Conservation (phyloP, 2,329 filamentous ascomycete genomes). For the Arthrobotrys sinensis region DNA sequence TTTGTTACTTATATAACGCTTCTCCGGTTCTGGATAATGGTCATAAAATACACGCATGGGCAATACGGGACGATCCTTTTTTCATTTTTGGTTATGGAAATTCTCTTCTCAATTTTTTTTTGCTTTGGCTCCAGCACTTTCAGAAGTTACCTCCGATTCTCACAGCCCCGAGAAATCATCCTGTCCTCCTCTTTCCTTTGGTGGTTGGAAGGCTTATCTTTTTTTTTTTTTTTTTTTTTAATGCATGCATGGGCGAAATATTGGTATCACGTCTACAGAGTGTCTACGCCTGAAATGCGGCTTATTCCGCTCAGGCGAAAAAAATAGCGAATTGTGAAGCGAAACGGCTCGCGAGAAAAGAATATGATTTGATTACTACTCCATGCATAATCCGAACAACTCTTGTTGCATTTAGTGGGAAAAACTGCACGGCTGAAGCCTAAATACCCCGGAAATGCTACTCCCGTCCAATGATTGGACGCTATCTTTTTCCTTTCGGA, state of each 20-base stretch:
- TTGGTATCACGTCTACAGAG: background rate
- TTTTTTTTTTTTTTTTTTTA: background rate
- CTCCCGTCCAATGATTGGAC: background rate
- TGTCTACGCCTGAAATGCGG: slow-evolving; percentile 13
- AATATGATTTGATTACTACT: background rate
- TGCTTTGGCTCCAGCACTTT: background rate
- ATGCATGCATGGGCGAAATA: background rate
- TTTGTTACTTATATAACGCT: slow-evolving; percentile 14
- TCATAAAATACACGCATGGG: slow-evolving; percentile 18
- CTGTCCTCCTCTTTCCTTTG: slow-evolving; percentile 2
- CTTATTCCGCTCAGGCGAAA: slow-evolving; percentile 11
- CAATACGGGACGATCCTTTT: slow-evolving; percentile 4
- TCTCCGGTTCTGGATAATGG: slow-evolving; percentile 5
- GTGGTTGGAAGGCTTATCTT: slow-evolving; percentile 1
- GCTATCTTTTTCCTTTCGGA: too few relatives aligned
- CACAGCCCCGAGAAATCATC: too few relatives aligned
- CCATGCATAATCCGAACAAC: background rate
- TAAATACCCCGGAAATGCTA: background rate
- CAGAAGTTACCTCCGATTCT: too few relatives aligned
- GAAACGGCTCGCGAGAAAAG: slow-evolving; percentile 6
- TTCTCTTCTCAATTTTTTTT: background rate
- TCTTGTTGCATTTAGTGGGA: background rate
- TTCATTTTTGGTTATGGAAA: background rate
- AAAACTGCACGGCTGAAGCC: background rate
- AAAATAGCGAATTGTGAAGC: background rate